Evolutionary conservation across 2,329 filamentous ascomycete species (phyloP).

Genomic region (Daldinia eschscholtzii): DNA sequence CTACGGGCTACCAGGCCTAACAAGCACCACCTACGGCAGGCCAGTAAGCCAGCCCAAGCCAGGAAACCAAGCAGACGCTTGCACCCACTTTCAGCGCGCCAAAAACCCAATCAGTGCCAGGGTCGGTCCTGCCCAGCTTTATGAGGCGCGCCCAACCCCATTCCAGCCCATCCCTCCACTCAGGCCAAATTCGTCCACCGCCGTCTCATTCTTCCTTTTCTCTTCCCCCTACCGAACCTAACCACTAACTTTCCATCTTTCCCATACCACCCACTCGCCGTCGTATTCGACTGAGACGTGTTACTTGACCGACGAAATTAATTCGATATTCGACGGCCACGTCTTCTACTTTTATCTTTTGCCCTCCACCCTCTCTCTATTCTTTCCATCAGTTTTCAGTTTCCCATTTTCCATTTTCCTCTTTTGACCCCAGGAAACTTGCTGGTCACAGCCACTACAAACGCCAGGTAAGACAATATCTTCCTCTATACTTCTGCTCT

Average conservation of each 20-base stretch:
- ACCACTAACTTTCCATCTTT: conserved; percentile 40
- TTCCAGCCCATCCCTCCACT: conserved; percentile 38
- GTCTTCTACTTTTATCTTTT: conserved; percentile 35
- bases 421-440: conserved; percentile 22
- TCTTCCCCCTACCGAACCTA: conserved; percentile 32
- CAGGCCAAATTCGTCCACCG: conserved; percentile 37
- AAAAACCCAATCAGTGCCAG: conserved; percentile 29
- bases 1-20: too few species aligned
- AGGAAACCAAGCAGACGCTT: conserved; percentile 18
- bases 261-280: conserved; percentile 40
- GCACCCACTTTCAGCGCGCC: conserved; percentile 22
- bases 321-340: conserved; percentile 46
- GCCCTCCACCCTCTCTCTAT: conserved; percentile 22
- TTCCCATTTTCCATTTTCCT: conserved; percentile 8
- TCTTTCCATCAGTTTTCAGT: conserved; percentile 21
- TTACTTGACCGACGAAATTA: conserved; percentile 36
- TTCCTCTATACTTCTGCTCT: conserved; percentile 26
- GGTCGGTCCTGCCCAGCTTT: conserved; percentile 38
- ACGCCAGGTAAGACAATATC: conserved; percentile 37
- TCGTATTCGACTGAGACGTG: conserved; percentile 35
- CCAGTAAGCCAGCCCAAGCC: background rate
- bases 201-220: conserved; percentile 39
- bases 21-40: background rate
- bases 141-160: conserved; percentile 44
- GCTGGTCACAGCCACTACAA: conserved; percentile 18